Evolutionary conservation across 140 eudicot genomes (phyloP).

Genomic region (Cichorium intybus): DNA sequence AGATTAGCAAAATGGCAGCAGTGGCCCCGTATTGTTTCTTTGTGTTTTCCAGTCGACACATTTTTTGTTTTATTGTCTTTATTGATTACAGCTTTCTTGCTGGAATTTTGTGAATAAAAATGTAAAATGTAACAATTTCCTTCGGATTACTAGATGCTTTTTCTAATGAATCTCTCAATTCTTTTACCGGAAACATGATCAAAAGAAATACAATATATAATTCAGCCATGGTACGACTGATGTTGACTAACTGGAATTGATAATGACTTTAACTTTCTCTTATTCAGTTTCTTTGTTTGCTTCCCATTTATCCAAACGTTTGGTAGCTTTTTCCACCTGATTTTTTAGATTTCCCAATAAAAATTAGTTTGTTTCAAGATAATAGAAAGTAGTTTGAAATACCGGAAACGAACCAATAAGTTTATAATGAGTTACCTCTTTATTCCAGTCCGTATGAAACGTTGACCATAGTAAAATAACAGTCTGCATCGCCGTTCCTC

Average conservation of each 20-base stretch:
- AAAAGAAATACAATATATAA: neutral
- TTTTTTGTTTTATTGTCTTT: neutral
- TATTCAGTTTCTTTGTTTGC: constrained; percentile 31
- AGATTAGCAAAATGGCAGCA: too few species aligned
- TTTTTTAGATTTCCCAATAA: constrained; percentile 2
- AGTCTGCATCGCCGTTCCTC: constrained; percentile 65
- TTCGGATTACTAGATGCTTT: neutral
- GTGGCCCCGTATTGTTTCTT: too few species aligned
- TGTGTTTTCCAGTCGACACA: too few species aligned
- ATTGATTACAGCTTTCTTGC: neutral
- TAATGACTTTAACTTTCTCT: constrained; percentile 10
- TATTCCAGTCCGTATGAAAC: constrained; percentile 52
- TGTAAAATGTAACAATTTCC: neutral
- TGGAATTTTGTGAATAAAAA: neutral
- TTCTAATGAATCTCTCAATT: neutral
- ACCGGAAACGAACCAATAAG: neutral
- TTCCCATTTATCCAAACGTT: constrained; percentile 66
- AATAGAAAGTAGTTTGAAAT: neutral
- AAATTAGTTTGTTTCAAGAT: neutral
- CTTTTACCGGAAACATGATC: neutral
- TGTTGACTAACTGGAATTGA: neutral
- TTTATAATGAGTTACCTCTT: constrained; percentile 37
- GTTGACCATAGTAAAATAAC: constrained; percentile 50
- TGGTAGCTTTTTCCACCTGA: constrained; percentile 66
- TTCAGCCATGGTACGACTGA: constrained; percentile 3